A percentile compares a stretch with the other conserved stretches of the same genome.
phyloP scores from a whole-genome alignment of 2,329 filamentous ascomycete species.

The Rhynchosporium agropyri region DNA sequence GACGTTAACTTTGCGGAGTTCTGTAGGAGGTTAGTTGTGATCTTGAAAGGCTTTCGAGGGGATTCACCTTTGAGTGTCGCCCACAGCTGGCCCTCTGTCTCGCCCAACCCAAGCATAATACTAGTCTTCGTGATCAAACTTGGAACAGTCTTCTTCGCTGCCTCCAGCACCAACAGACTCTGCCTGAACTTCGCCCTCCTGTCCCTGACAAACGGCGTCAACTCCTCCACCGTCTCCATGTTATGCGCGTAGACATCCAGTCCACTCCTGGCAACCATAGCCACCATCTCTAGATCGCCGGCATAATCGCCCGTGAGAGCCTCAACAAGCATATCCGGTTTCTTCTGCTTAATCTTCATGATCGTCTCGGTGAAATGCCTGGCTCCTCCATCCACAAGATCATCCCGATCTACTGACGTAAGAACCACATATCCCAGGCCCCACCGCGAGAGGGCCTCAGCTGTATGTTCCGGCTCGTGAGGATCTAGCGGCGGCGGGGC shows the following conservation, averaged over 20 bases:
- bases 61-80: slow-evolving; percentile 68
- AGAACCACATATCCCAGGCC: slow-evolving; percentile 94
- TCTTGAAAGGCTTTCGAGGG: not conserved
- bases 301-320: slow-evolving; percentile 84
- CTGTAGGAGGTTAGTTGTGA: slow-evolving; percentile 45
- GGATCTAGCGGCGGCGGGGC: slow-evolving; percentile 79
- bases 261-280: slow-evolving; percentile 80
- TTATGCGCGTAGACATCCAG: slow-evolving; percentile 98
- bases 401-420: slow-evolving; percentile 91
- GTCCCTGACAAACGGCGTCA: slow-evolving; percentile 90
- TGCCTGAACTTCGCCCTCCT: slow-evolving; percentile 87
- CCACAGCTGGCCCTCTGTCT: slow-evolving; percentile 85
- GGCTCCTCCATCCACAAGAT: slow-evolving; percentile 85
- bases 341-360: slow-evolving; percentile 86
- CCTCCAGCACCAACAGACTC: slow-evolving; percentile 75
- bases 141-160: slow-evolving; percentile 75
- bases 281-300: slow-evolving; percentile 86
- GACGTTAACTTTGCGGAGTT: slow-evolving; percentile 77
- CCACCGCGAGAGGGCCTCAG: slow-evolving; percentile 90
- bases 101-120: slow-evolving; percentile 93
- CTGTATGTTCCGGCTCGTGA: slow-evolving; percentile 95
- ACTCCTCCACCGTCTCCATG: slow-evolving; percentile 87
- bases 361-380: slow-evolving; percentile 93
- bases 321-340: slow-evolving; percentile 76
- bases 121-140: slow-evolving; percentile 97